Evolutionary conservation across 2,329 filamentous ascomycete species (phyloP).

Genomic region (Chaetomiaceae sp.): DNA sequence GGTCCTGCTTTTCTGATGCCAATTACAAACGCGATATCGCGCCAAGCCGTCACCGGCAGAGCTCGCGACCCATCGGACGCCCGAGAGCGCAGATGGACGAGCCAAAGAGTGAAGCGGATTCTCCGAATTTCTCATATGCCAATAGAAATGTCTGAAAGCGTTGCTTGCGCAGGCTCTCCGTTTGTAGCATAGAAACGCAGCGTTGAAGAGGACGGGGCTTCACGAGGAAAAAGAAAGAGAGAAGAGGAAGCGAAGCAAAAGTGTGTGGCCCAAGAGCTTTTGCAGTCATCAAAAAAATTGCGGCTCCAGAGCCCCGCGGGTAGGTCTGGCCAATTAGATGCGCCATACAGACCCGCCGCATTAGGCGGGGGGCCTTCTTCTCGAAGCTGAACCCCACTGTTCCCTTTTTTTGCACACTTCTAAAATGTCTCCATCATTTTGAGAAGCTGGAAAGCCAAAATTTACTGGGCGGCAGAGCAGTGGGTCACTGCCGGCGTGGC

Average conservation of each 20-base stretch:
- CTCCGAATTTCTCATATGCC: conserved; percentile 74
- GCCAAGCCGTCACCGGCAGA: conserved; percentile 33
- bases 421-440: no score
- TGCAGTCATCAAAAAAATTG: conserved; percentile 23
- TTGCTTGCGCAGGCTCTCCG: conserved; percentile 47
- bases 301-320: conserved; percentile 18
- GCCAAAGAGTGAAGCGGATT: conserved; percentile 28
- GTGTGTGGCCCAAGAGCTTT: conserved; percentile 14
- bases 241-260: conserved; percentile 36
- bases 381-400: conserved; percentile 10
- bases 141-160: conserved; percentile 30
- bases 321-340: conserved; percentile 3
- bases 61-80: conserved; percentile 22
- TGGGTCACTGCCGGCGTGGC: conserved; percentile 11
- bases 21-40: conserved; percentile 30
- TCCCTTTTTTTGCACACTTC: background rate
- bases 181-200: conserved; percentile 90
- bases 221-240: conserved; percentile 30
- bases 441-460: no score
- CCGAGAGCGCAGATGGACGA: conserved; percentile 15
- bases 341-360: background rate
- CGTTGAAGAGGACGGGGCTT: conserved; percentile 74
- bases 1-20: conserved; percentile 35
- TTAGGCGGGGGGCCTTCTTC: no score
- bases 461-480: background rate